phyloP scores from a whole-genome alignment of 2,329 filamentous ascomycete genomes.

The Dothideomycetes sp. region DNA sequence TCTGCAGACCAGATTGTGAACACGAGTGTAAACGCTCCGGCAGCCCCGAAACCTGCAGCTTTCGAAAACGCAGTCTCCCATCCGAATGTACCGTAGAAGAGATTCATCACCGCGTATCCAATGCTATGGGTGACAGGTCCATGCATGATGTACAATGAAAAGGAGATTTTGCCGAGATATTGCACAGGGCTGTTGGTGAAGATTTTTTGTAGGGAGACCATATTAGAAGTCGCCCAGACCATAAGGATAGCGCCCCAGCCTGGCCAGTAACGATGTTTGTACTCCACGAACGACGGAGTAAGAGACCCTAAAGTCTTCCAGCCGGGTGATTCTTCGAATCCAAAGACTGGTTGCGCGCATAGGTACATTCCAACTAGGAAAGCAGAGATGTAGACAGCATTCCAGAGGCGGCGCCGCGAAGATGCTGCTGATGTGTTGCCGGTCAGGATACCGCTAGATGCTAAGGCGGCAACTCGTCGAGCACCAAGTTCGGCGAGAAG shows the following conservation, averaged over 20 bases:
- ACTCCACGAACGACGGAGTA: neutral
- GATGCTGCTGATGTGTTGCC: neutral
- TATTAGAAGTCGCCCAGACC: slow-evolving; percentile 42
- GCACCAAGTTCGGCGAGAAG: slow-evolving; percentile 47
- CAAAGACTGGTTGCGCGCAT: slow-evolving; percentile 2
- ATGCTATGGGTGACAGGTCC: slow-evolving; percentile 46
- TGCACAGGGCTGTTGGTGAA: slow-evolving; percentile 44
- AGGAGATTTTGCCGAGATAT: slow-evolving; percentile 53
- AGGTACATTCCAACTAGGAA: slow-evolving; percentile 12
- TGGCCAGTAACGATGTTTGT: slow-evolving; percentile 46
- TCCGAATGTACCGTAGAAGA: slow-evolving; percentile 40
- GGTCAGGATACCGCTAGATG: neutral
- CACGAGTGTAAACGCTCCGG: slow-evolving; percentile 46
- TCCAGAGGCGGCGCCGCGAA: neutral
- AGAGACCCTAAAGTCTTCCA: slow-evolving; percentile 3
- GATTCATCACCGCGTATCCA: slow-evolving; percentile 46
- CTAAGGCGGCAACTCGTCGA: slow-evolving; percentile 22
- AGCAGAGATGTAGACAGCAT: slow-evolving; percentile 2
- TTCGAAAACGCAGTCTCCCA: slow-evolving; percentile 33
- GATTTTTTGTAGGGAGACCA: slow-evolving; percentile 37
- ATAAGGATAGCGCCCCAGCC: slow-evolving; percentile 45
- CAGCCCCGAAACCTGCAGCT: slow-evolving; percentile 49
- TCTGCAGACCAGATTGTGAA: slow-evolving; percentile 47
- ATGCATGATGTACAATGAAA: slow-evolving; percentile 54
- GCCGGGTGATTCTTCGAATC: slow-evolving; percentile 4